Base-by-base conservation (phyloP, 2,329 filamentous ascomycete species). In the Drechslerella coelobrocha region DNA sequence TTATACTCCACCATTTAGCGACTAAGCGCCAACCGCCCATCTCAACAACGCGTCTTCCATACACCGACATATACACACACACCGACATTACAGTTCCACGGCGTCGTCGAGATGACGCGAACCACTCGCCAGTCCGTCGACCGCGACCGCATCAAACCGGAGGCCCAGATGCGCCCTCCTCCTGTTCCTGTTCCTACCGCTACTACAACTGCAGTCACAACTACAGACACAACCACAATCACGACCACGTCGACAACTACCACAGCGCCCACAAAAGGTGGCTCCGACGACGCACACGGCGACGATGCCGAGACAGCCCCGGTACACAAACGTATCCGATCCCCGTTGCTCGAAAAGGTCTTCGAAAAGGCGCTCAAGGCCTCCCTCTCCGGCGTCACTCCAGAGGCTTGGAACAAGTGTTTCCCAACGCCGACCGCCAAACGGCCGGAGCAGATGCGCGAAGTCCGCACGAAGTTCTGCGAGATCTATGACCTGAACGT, bases 401-500 rank as follows among this genome's bases (percentile, higher is more conserved):
- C 47, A 5, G 65, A 69, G 41, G 55, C 29, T 8, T 69, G 65
- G 65, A 69, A 62, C 27, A 69, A 69, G 61, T 69, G 65, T 26
- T 69, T 69, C 26, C 65, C 65, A 21, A 62, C 57, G 12, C 65
- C 65, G 8, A 59, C 39, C 7, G 65, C 52, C 0, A 52, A 37
- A 31, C 52, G 57, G 14, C 59, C 65, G 1, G 57, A 69, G 51
- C 52, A 69, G 45, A 69, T 69, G 65, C 56, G 55, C 31, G 57
- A 52, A 14, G 52, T 69, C 9, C 39, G 52, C 9, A 53, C 53
- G 45, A 62, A 69, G 34, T 69, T 69, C 37, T 62, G 57, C 37
- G 65, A 69, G 9, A 69, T 69, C 17, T 69, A 69, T 23, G 57
- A 69, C 23, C 27, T 62, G 31, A 69, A 69, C 26, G 65, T 69